Evolutionary conservation across 202 grass and related monocot species (phyloP).

Genomic region (Eragrostis tef): DNA sequence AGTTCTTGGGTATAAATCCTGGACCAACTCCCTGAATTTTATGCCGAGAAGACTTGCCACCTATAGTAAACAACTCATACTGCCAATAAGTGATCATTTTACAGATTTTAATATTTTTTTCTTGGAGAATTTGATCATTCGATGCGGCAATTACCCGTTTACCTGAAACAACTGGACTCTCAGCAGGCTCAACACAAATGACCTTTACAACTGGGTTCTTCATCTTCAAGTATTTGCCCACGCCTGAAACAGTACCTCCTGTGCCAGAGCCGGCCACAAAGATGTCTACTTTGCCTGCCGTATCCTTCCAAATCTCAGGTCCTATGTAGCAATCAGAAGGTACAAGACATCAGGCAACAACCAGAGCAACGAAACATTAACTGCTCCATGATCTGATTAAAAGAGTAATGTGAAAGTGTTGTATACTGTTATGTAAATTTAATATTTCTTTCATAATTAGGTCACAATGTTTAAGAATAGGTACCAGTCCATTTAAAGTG

Average conservation of each 20-base stretch:
- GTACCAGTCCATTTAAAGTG: conserved; percentile 58
- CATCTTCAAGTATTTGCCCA: conserved; percentile 52
- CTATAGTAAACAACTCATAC: conserved; percentile 4
- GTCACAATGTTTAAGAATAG: not conserved
- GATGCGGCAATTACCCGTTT: not conserved
- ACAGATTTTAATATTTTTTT: not conserved
- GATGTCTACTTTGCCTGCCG: conserved; percentile 35
- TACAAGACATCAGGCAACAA: not conserved
- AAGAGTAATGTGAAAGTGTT: not conserved
- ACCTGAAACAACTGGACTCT: conserved; percentile 86
- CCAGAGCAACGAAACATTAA: not conserved
- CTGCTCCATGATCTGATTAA: too few relatives aligned
- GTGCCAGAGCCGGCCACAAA: conserved; percentile 46
- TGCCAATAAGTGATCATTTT: not conserved
- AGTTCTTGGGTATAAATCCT: conserved; percentile 53
- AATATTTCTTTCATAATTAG: not conserved
- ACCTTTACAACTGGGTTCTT: conserved; percentile 60
- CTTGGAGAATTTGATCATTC: conserved; percentile 9
- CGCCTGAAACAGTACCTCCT: conserved; percentile 52
- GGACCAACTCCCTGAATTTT: conserved; percentile 60
- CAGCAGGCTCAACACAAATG: conserved; percentile 80
- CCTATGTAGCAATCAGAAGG: conserved; percentile 33
- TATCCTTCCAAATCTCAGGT: conserved; percentile 59
- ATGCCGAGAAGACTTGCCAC: conserved; percentile 45
- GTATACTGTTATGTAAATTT: not conserved